These are phyloP conservation scores for Sextonia rubra DNA, from an alignment of 164 flowering plant genomes.

Conservation along the genomic window DNA sequence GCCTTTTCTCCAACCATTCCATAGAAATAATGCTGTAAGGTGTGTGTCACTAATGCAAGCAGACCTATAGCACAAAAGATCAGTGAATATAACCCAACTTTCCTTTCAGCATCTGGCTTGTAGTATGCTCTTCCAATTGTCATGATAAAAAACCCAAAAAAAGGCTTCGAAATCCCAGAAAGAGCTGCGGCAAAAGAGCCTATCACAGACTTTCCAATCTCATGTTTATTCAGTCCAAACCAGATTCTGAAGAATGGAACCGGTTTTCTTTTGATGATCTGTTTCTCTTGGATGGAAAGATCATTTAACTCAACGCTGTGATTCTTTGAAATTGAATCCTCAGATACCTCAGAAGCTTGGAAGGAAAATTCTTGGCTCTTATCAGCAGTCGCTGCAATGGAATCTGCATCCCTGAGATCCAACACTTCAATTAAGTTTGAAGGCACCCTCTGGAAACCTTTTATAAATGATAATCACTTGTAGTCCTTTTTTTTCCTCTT, in stretches of 20 bases:
- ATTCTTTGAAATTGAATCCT: slow-evolving; percentile 14
- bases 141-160: slow-evolving; percentile 69
- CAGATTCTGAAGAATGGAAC: slow-evolving; percentile 24
- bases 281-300: slow-evolving; percentile 6
- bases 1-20: slow-evolving; percentile 70
- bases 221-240: slow-evolving; percentile 23
- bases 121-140: slow-evolving; percentile 68
- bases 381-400: slow-evolving; percentile 19
- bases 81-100: slow-evolving; percentile 46
- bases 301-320: slow-evolving; percentile 5
- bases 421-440: slow-evolving; percentile 5
- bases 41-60: slow-evolving; percentile 50
- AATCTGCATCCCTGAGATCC: slow-evolving; percentile 24
- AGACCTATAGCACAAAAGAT: slow-evolving; percentile 42
- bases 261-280: slow-evolving; percentile 10
- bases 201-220: slow-evolving; percentile 31
- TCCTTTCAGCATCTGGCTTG: slow-evolving; percentile 23
- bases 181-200: slow-evolving; percentile 65
- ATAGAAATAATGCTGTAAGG: slow-evolving; percentile 61
- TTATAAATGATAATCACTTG: no score
- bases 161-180: slow-evolving; percentile 71
- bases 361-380: slow-evolving; percentile 11
- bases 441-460: not conserved
- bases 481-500: no score
- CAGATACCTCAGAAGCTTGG: slow-evolving; percentile 18